Conservation (phyloP, 306 rosid genomes). For the Benincasa hispida region DNA sequence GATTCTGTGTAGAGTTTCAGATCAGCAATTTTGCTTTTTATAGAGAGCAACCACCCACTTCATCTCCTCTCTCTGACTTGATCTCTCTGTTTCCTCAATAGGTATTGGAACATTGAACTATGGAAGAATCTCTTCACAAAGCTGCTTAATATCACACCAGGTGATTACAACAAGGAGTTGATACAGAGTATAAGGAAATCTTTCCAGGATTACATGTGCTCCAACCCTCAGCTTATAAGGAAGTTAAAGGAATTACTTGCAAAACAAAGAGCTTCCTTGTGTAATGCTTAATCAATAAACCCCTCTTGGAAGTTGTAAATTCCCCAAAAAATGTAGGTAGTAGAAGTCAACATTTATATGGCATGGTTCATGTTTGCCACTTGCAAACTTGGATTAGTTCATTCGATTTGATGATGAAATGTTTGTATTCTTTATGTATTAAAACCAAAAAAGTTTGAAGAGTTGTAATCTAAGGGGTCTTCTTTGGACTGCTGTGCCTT, state of each 20-base stretch:
- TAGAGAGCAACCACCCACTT: not conserved
- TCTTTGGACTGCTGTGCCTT: not conserved
- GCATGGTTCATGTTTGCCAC: not conserved
- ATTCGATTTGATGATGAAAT: not conserved
- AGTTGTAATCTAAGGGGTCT: not conserved
- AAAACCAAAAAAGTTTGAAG: not conserved
- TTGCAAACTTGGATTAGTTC: not conserved
- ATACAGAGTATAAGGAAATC: constrained; percentile 58
- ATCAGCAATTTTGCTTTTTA: not conserved
- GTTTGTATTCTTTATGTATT: not conserved
- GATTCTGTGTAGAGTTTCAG: not conserved
- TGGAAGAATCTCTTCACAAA: constrained; percentile 74
- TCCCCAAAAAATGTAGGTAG: too few relatives aligned
- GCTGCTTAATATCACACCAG: constrained; percentile 56
- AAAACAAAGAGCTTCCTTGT: constrained; percentile 76
- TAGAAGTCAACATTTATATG: not conserved
- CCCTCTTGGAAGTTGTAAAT: constrained; percentile 1
- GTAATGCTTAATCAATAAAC: constrained; percentile 35
- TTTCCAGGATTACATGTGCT: constrained; percentile 61
- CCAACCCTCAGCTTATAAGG: constrained; percentile 47
- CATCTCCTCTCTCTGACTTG: not conserved
- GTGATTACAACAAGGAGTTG: constrained; percentile 31
- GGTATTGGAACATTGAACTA: constrained; percentile 83
- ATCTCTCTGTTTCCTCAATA: constrained; percentile 14
- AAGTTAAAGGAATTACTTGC: constrained; percentile 66